phyloP scores from a whole-genome alignment of 352 stramenopile genomes.

The Globisporangium ultimum region DNA sequence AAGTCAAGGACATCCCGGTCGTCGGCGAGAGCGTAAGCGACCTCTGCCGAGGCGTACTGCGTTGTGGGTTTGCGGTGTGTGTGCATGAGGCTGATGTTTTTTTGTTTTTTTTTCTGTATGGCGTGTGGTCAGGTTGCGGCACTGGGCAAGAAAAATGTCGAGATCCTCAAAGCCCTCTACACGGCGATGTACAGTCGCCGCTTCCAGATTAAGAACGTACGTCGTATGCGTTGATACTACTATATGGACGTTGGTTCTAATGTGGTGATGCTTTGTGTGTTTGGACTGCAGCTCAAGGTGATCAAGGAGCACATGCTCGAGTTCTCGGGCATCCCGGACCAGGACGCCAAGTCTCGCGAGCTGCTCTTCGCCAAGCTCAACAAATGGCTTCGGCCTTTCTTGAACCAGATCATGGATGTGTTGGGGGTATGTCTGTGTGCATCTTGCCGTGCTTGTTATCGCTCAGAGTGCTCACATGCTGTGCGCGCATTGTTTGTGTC shows the following conservation, averaged over 20 bases:
- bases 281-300: constrained; percentile 45
- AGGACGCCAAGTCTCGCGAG: constrained; percentile 66
- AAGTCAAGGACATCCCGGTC: constrained; percentile 63
- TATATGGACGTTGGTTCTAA: not conserved
- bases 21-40: constrained; percentile 23
- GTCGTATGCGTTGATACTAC: constrained; percentile 6
- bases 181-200: constrained; percentile 72
- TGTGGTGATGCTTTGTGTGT: not conserved
- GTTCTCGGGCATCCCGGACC: constrained; percentile 61
- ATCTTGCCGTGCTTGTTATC: not conserved
- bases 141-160: constrained; percentile 66
- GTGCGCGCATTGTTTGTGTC: not conserved
- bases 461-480: not conserved
- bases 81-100: not conserved
- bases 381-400: constrained; percentile 66
- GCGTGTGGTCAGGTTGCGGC: constrained; percentile 38
- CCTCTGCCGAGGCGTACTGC: not conserved
- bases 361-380: constrained; percentile 57
- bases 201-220: constrained; percentile 78
- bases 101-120: not conserved
- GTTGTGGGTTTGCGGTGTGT: constrained; percentile 22
- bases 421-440: constrained; percentile 38
- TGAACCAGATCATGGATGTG: constrained; percentile 77
- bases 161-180: constrained; percentile 81
- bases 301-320: constrained; percentile 84